Conservation (phyloP, 257 asterid genomes). For the Schizonepeta tenuifolia region DNA sequence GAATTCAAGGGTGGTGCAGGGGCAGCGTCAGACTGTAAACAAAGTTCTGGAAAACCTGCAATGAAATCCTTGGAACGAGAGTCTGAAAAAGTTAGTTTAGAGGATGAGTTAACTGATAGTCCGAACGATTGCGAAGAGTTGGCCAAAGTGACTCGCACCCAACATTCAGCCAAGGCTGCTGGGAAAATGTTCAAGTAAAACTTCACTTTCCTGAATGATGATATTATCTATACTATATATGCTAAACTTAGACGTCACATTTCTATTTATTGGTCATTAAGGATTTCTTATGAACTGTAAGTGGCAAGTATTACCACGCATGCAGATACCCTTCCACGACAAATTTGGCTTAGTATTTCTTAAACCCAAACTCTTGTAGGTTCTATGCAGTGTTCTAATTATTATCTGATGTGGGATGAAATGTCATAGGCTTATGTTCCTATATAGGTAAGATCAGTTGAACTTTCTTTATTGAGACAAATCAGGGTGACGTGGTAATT, state of each 20-base stretch:
- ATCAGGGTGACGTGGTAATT: conserved; percentile 13
- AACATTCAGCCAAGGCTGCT: conserved; percentile 77
- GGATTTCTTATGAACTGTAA: conserved; percentile 23
- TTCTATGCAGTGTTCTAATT: background rate
- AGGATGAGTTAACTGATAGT: conserved; percentile 58
- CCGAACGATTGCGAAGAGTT: conserved; percentile 46
- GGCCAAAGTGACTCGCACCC: conserved; percentile 61
- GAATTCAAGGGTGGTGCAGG: conserved; percentile 92
- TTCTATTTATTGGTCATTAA: conserved; percentile 8
- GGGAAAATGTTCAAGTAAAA: conserved; percentile 69
- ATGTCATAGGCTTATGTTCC: background rate
- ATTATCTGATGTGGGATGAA: background rate
- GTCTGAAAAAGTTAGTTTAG: conserved; percentile 49
- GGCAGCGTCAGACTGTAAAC: conserved; percentile 42
- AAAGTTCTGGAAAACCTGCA: conserved; percentile 38
- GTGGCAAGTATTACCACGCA: conserved; percentile 1
- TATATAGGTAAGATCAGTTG: background rate
- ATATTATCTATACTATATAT: conserved; percentile 11
- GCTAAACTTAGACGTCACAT: conserved; percentile 9
- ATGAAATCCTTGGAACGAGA: conserved; percentile 42
- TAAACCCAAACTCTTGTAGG: background rate
- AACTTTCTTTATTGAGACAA: conserved; percentile 17
- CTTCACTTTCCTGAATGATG: conserved; percentile 8
- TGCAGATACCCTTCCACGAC: background rate
- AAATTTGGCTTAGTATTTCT: conserved; percentile 7